Percentiles rank a stretch among this genome's conserved stretches.
Evolutionary conservation across 257 asterid species (phyloP).

Genomic region (Galeopsis tetrahit): DNA sequence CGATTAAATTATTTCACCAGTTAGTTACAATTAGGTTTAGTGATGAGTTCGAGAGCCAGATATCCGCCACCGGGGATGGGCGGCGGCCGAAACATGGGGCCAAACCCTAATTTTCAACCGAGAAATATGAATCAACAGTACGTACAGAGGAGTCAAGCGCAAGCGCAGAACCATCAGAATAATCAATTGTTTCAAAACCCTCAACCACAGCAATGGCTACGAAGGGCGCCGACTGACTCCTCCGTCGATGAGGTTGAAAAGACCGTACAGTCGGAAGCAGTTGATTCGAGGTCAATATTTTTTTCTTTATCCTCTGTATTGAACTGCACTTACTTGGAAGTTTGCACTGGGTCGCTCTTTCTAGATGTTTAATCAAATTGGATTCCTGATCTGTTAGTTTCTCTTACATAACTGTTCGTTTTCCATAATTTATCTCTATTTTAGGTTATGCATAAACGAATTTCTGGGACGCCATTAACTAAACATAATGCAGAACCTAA

Average conservation of each 20-base stretch:
- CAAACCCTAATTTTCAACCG: constrained; percentile 63
- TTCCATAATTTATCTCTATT: background rate
- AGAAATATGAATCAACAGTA: constrained; percentile 73
- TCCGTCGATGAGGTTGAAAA: constrained; percentile 79
- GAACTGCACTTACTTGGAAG: background rate
- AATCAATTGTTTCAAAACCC: constrained; percentile 58
- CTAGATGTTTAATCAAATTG: background rate
- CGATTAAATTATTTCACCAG: constrained; percentile 28
- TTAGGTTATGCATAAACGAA: background rate
- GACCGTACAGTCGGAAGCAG: constrained; percentile 84
- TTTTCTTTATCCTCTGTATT: background rate
- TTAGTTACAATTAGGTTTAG: constrained; percentile 42
- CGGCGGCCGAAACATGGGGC: constrained; percentile 56
- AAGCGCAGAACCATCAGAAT: constrained; percentile 52
- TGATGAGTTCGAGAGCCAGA: constrained; percentile 82
- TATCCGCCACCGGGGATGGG: constrained; percentile 95
- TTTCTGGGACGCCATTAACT: background rate
- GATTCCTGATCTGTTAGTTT: constrained; percentile 8
- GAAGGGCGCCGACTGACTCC: constrained; percentile 59
- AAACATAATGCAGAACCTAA: constrained; percentile 1
- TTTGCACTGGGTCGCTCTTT: background rate
- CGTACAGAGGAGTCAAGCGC: constrained; percentile 63
- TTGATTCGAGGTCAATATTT: constrained; percentile 65
- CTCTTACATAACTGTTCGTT: background rate
- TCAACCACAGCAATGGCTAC: constrained; percentile 91